Conservation (phyloP, 2,329 filamentous ascomycete genomes). For the Cordyceps pruinosa region DNA sequence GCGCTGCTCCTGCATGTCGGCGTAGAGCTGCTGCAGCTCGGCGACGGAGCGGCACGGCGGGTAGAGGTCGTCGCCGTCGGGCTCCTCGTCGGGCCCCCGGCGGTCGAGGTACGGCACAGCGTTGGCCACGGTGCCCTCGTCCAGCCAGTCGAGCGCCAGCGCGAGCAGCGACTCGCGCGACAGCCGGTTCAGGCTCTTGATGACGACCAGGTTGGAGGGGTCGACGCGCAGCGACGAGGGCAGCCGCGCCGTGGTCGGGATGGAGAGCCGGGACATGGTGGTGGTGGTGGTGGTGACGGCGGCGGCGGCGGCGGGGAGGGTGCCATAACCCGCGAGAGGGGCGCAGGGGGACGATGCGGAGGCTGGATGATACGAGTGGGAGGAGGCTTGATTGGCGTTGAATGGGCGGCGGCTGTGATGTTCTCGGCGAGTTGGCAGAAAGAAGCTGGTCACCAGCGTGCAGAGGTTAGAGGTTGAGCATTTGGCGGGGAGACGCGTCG, state of each 20-base stretch:
- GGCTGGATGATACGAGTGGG: no score
- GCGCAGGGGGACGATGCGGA: not conserved
- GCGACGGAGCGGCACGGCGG: slow-evolving; percentile 58
- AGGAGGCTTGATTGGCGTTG: not conserved
- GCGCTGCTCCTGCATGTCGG: slow-evolving; percentile 50
- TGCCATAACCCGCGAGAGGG: not conserved
- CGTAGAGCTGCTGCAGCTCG: slow-evolving; percentile 60
- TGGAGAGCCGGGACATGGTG: slow-evolving; percentile 50
- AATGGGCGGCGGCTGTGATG: not conserved
- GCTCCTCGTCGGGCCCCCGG: slow-evolving; percentile 37
- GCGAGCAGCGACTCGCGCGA: slow-evolving; percentile 65
- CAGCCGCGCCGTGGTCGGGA: slow-evolving; percentile 65
- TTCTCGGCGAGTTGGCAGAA: not conserved
- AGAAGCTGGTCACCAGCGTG: not conserved
- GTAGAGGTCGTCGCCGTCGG: slow-evolving; percentile 60
- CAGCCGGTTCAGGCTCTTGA: slow-evolving; percentile 61
- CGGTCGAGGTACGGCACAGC: slow-evolving; percentile 29
- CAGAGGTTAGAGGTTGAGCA: not conserved
- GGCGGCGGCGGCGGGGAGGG: not conserved
- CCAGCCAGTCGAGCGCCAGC: slow-evolving; percentile 71
- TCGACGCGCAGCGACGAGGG: slow-evolving; percentile 64
- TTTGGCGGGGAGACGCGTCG: slow-evolving; percentile 4
- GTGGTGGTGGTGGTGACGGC: not conserved
- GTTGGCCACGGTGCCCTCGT: slow-evolving; percentile 56
- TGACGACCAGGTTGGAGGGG: slow-evolving; percentile 54